Evolutionary conservation across 2,329 filamentous ascomycete species (phyloP), one percentile per base, ranked within the genome.

Genomic region (Aspergillus sp.): DNA sequence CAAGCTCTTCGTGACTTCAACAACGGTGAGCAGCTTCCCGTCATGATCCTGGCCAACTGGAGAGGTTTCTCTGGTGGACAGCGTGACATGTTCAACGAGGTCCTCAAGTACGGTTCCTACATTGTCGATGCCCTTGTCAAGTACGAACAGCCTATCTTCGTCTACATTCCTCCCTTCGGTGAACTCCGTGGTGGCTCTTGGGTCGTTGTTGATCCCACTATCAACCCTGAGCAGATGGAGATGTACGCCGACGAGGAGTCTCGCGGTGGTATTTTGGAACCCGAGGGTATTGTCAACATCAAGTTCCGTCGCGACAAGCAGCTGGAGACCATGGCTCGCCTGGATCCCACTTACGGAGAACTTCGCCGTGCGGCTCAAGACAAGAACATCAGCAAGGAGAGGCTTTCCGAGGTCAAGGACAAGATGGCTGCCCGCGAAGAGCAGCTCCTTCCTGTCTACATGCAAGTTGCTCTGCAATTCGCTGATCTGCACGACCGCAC

Each of bases 1-100:
- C 95, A 99, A 79, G 95, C 95, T 56, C 96, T 99, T 80, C 92
- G 90, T 70, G 95, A 99, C 82, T 99, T 99, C 86, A 99, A 99
- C 86, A 87, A 96, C 66, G 95, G 95, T 75, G 95, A 99, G 80
- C 95, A 99, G 81, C 84, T 99, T 72, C 95, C 95, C 57, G 82
- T 99, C 65, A 98, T 99, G 92, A 99, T 99, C 74, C 87, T 99
- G 64, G 95, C 95, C 79, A 99, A 99, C 85, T 99, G 95, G 95
- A 89, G 95, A 87, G 95, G 95, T 82, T 99, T 99, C 91, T 99
- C 95, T 66, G 95, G 95, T 82, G 95, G 95, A 64, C 95, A 99
- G 80, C 91, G 93, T 68, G 95, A 99, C 79, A 99, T 99, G 95
- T 99, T 96, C 87, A 97, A 98, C 81, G 95, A 99, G 80, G 95